Conservation (phyloP, 192 early-diverging fungal species). For the Linnemannia exigua region DNA sequence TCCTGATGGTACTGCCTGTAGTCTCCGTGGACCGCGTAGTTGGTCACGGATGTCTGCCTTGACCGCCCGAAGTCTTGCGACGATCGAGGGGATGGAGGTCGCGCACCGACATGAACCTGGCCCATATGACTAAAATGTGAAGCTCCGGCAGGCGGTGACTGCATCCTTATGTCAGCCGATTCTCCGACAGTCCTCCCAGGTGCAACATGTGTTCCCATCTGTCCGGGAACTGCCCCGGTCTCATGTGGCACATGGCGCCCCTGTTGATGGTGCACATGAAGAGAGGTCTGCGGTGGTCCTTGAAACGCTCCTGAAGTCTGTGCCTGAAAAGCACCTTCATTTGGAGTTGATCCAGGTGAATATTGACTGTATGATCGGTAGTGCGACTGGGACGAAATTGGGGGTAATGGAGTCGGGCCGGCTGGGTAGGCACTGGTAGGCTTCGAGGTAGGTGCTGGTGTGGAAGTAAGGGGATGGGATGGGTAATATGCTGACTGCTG, state of each 20-base stretch:
- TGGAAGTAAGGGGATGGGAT: slow-evolving; percentile 11
- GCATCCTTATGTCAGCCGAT: slow-evolving; percentile 28
- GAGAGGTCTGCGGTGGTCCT: slow-evolving; percentile 3
- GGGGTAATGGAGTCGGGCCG: slow-evolving; percentile 19
- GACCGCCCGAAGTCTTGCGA: slow-evolving; percentile 34
- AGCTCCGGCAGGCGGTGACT: slow-evolving; percentile 33
- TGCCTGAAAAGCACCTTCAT: slow-evolving; percentile 18
- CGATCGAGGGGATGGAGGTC: slow-evolving; percentile 19
- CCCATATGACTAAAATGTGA: slow-evolving; percentile 18
- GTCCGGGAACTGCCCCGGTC: neutral
- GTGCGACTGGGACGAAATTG: slow-evolving; percentile 44
- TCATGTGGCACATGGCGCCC: slow-evolving; percentile 11
- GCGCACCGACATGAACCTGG: neutral
- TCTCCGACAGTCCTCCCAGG: slow-evolving; percentile 38
- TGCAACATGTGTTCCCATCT: neutral
- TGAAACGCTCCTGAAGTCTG: neutral
- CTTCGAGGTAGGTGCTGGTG: slow-evolving; percentile 5
- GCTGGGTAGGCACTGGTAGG: neutral
- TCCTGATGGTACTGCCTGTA: slow-evolving; percentile 33
- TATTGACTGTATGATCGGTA: slow-evolving; percentile 36
- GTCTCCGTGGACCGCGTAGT: slow-evolving; percentile 35
- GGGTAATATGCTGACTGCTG: slow-evolving; percentile 34
- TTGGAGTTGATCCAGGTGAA: slow-evolving; percentile 23
- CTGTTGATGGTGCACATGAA: slow-evolving; percentile 25
- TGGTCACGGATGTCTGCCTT: slow-evolving; percentile 28